Percentiles rank a stretch among this genome's conserved stretches.
Evolutionary conservation across 306 rosid genomes (phyloP).

Genomic region (Prunus fruticosa): DNA sequence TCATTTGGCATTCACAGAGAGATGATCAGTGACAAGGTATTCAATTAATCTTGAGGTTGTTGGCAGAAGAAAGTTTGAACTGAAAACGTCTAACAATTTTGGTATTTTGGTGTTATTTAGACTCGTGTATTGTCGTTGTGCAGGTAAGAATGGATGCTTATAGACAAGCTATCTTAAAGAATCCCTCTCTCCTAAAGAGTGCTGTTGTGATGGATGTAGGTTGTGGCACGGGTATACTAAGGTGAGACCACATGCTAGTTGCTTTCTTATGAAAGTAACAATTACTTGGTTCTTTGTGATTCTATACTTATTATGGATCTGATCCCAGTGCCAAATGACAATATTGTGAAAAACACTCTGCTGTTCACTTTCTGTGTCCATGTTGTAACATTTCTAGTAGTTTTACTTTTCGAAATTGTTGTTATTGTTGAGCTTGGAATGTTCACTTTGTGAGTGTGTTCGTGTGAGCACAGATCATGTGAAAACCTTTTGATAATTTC

Average conservation of each 20-base stretch:
- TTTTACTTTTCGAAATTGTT: background rate
- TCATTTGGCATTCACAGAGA: conserved; percentile 94
- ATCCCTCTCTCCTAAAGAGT: conserved; percentile 71
- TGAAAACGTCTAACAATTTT: conserved; percentile 4
- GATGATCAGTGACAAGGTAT: conserved; percentile 94
- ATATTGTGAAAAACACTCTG: background rate
- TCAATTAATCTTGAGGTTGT: conserved; percentile 8
- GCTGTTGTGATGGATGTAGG: conserved; percentile 92
- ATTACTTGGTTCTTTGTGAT: background rate
- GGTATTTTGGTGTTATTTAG: conserved; percentile 1
- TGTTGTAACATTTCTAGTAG: background rate
- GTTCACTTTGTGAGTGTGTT: background rate
- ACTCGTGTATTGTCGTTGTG: conserved; percentile 15
- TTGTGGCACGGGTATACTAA: conserved; percentile 91
- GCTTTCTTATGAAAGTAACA: conserved; percentile 6
- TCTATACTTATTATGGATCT: background rate
- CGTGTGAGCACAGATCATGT: background rate
- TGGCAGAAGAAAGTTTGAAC: background rate
- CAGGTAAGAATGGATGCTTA: conserved; percentile 93
- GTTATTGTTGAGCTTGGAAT: background rate
- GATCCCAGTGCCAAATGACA: background rate
- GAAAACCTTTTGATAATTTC: background rate
- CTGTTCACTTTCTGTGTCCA: background rate
- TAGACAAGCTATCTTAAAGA: conserved; percentile 71
- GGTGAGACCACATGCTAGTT: conserved; percentile 46